Conservation (phyloP, 106 monocot species). For the Chionographis japonica region DNA sequence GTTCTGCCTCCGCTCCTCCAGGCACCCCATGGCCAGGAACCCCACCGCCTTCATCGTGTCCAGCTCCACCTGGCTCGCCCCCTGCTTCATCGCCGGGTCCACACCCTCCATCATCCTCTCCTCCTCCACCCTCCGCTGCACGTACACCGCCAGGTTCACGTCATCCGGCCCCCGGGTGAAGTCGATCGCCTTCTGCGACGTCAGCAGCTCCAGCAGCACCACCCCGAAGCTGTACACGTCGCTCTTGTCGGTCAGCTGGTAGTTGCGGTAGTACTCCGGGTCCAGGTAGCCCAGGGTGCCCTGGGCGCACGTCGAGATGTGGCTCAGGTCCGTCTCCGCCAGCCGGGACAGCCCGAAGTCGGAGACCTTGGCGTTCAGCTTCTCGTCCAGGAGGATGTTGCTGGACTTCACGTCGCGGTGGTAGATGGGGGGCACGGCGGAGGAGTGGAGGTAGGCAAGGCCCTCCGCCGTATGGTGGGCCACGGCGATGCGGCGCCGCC, state of each 20-base stretch:
- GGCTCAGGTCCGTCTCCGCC: conserved; percentile 46
- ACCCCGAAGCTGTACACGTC: conserved; percentile 91
- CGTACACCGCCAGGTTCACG: conserved; percentile 55
- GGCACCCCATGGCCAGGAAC: conserved; percentile 53
- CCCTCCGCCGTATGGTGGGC: conserved; percentile 56
- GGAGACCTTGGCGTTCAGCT: conserved; percentile 53
- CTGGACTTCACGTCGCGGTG: conserved; percentile 69
- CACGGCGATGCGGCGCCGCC: conserved; percentile 42
- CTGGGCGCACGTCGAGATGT: conserved; percentile 64
- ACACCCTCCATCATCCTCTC: conserved; percentile 52
- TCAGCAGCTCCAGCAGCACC: conserved; percentile 57
- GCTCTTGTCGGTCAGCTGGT: conserved; percentile 93
- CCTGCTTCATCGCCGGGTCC: conserved; percentile 24
- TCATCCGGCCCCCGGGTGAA: conserved; percentile 43
- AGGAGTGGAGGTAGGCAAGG: conserved; percentile 61
- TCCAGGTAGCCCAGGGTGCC: conserved; percentile 87
- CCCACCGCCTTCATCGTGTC: conserved; percentile 59
- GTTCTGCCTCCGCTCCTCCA: conserved; percentile 61
- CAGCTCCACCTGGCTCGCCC: conserved; percentile 40
- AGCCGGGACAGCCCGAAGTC: conserved; percentile 67
- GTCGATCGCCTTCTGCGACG: conserved; percentile 61
- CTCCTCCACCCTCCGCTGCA: conserved; percentile 36
- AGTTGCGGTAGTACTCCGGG: conserved; percentile 92
- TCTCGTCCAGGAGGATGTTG: conserved; percentile 64
- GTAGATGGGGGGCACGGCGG: conserved; percentile 63